phyloP scores from a whole-genome alignment of 495 filamentous ascomycete genomes.

The Bacidia rubella region DNA sequence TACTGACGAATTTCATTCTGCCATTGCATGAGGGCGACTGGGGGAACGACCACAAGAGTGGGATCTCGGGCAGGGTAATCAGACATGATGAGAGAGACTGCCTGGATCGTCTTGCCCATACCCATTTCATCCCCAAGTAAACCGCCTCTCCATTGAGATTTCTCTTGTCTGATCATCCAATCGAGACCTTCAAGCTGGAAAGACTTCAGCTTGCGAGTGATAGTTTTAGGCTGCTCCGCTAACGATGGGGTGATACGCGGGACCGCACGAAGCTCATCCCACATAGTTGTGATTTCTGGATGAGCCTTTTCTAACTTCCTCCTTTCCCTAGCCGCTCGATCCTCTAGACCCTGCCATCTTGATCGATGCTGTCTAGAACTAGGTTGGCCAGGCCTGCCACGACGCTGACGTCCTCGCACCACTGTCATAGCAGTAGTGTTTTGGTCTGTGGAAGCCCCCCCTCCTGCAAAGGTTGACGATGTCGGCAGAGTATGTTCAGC shows the following conservation, averaged over 20 bases:
- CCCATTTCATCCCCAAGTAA: conserved; percentile 94
- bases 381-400: conserved; percentile 15
- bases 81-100: conserved; percentile 93
- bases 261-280: conserved; percentile 56
- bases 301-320: conserved; percentile 61
- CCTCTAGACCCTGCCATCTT: neutral
- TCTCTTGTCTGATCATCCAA: conserved; percentile 87
- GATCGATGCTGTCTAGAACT: conserved; percentile 20
- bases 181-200: conserved; percentile 89
- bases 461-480: neutral
- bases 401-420: neutral
- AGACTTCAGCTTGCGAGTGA: conserved; percentile 69
- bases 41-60: conserved; percentile 81
- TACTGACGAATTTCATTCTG: conserved; percentile 84
- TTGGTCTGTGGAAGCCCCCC: neutral
- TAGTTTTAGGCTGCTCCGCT: conserved; percentile 62
- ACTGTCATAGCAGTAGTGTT: neutral
- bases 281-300: conserved; percentile 69
- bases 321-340: conserved; percentile 33
- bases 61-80: conserved; percentile 75
- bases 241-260: conserved; percentile 49
- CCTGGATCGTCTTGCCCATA: conserved; percentile 97
- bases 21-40: conserved; percentile 96
- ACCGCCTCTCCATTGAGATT: conserved; percentile 72
- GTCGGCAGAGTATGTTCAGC: neutral